These are phyloP conservation scores for Juglanconis oblonga DNA, from an alignment of 2,329 filamentous ascomycete genomes.

Conservation along the genomic window DNA sequence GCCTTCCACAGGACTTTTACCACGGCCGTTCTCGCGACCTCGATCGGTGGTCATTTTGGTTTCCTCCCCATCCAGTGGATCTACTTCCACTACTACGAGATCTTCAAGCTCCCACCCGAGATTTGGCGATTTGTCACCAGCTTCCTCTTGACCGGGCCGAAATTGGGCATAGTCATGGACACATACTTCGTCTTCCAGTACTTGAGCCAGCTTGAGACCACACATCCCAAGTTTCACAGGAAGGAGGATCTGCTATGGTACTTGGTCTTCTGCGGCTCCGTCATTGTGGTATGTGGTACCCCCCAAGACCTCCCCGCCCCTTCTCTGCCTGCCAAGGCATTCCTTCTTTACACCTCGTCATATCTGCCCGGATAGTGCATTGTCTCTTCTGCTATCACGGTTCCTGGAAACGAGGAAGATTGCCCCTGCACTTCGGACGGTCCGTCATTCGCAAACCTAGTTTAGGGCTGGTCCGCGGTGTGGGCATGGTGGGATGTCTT, in stretches of 20 bases:
- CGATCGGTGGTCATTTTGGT: conserved; percentile 57
- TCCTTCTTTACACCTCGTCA: conserved; percentile 42
- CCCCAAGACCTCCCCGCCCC: neutral
- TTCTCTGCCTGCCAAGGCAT: conserved; percentile 41
- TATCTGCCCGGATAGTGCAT: conserved; percentile 77
- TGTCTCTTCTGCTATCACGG: conserved; percentile 68
- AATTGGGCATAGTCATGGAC: conserved; percentile 61
- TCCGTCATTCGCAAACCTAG: conserved; percentile 66
- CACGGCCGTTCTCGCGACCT: conserved; percentile 60
- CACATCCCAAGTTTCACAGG: conserved; percentile 67
- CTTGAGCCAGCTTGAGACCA: conserved; percentile 68
- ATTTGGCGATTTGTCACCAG: conserved; percentile 42
- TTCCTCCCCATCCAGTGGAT: conserved; percentile 51
- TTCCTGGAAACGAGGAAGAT: conserved; percentile 85
- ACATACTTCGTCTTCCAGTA: conserved; percentile 81
- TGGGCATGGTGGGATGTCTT: conserved; percentile 74
- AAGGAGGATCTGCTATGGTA: conserved; percentile 82
- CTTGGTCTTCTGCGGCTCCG: conserved; percentile 65
- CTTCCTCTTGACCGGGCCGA: conserved; percentile 39
- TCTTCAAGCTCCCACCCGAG: conserved; percentile 54
- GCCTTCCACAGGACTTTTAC: conserved; percentile 58
- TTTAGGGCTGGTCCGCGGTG: conserved; percentile 59
- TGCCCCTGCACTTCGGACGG: conserved; percentile 62
- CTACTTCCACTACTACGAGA: conserved; percentile 48
- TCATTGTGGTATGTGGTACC: conserved; percentile 71